These are phyloP conservation scores for Boletus vinaceobasis DNA, from an alignment of 768 basidiomycete genomes.

Conservation along the genomic window DNA sequence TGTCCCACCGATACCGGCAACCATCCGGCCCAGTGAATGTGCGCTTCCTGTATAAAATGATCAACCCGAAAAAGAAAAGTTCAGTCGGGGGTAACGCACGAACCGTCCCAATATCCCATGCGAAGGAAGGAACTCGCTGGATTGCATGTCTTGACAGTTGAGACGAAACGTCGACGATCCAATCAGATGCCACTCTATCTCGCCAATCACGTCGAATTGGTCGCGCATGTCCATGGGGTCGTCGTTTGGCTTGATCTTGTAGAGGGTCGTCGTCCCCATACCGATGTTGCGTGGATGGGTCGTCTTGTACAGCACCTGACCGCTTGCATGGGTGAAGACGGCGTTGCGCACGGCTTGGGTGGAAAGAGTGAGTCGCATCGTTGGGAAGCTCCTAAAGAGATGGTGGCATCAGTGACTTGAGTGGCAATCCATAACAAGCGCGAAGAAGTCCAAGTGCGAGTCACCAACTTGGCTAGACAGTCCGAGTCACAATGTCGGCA, in stretches of 20 bases:
- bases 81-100: background rate
- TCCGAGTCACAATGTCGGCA: constrained; percentile 9
- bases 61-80: background rate
- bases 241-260: constrained; percentile 24
- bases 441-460: too few species aligned
- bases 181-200: constrained; percentile 34
- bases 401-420: background rate
- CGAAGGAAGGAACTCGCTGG: constrained; percentile 23
- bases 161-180: constrained; percentile 31
- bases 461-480: background rate
- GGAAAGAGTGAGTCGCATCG: constrained; percentile 26
- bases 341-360: constrained; percentile 22
- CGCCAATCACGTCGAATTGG: constrained; percentile 30
- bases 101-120: constrained; percentile 24
- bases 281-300: constrained; percentile 13
- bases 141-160: constrained; percentile 23
- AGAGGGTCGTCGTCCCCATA: constrained; percentile 21
- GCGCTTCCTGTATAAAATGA: constrained; percentile 15
- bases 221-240: constrained; percentile 25
- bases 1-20: constrained; percentile 33
- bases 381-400: background rate
- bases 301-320: constrained; percentile 31
- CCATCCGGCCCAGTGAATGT: constrained; percentile 35
- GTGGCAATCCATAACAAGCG: background rate
- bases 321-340: constrained; percentile 20